Conservation (phyloP, 73 alveolate genomes). For the Tetrahymena malaccensis region DNA sequence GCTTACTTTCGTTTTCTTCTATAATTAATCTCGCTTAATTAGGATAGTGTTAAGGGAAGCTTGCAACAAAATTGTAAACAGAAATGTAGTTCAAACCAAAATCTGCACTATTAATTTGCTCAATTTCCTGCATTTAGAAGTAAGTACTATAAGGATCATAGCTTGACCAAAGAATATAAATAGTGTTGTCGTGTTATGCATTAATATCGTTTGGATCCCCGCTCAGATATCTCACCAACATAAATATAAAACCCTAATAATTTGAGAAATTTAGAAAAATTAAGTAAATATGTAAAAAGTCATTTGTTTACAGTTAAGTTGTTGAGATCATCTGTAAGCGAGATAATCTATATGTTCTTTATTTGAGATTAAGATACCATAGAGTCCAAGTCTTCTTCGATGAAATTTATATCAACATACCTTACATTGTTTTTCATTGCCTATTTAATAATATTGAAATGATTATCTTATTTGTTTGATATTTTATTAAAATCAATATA, state of each 20-base stretch:
- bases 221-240: background rate
- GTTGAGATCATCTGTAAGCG: background rate
- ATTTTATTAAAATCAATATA: background rate
- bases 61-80: background rate
- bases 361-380: background rate
- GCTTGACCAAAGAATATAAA: background rate
- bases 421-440: background rate
- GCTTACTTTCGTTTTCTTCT: background rate
- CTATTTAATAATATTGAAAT: background rate
- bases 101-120: background rate
- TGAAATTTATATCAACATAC: background rate
- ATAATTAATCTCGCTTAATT: background rate
- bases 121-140: background rate
- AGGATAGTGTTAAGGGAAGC: background rate
- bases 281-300: too few relatives aligned
- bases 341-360: background rate
- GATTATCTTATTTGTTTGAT: too few relatives aligned
- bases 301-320: background rate
- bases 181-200: background rate
- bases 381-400: background rate
- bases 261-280: background rate
- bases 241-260: background rate
- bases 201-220: background rate
- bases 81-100: background rate
- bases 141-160: background rate